Evolutionary conservation across 441 rosid genomes (phyloP).

Genomic region (Aleurites moluccanus): DNA sequence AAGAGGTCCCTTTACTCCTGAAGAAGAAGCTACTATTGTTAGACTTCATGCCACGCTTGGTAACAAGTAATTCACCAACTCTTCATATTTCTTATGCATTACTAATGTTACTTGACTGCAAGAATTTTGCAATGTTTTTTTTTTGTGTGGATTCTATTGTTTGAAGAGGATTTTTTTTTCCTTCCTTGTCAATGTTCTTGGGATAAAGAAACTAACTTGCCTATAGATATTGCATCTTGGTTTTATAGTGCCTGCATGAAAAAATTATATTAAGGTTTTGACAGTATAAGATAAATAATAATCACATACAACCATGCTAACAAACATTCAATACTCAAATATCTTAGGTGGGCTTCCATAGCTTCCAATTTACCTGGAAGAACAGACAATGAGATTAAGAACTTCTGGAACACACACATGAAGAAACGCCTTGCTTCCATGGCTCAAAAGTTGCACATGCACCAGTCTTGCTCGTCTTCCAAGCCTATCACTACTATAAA

Average conservation of each 20-base stretch:
- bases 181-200: neutral
- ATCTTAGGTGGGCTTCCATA: conserved; percentile 47
- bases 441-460: conserved; percentile 13
- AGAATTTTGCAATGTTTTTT: neutral
- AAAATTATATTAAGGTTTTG: neutral
- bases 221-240: neutral
- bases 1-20: conserved; percentile 44
- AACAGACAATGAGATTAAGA: conserved; percentile 54
- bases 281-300: neutral
- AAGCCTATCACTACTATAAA: conserved; percentile 8
- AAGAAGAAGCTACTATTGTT: conserved; percentile 42
- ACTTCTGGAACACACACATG: conserved; percentile 45
- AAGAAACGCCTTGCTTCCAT: conserved; percentile 38
- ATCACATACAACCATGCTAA: too few relatives aligned
- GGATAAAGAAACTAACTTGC: neutral
- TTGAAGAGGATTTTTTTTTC: neutral
- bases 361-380: conserved; percentile 49
- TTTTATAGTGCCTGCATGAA: neutral
- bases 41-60: conserved; percentile 45
- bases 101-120: neutral
- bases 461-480: conserved; percentile 10
- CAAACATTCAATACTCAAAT: neutral
- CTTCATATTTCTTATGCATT: neutral
- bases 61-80: conserved; percentile 36
- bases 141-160: neutral